Percentiles rank a stretch among this genome's conserved stretches.
Conservation (phyloP, 148 eudicot species). For the Dianthus caryophyllus region DNA sequence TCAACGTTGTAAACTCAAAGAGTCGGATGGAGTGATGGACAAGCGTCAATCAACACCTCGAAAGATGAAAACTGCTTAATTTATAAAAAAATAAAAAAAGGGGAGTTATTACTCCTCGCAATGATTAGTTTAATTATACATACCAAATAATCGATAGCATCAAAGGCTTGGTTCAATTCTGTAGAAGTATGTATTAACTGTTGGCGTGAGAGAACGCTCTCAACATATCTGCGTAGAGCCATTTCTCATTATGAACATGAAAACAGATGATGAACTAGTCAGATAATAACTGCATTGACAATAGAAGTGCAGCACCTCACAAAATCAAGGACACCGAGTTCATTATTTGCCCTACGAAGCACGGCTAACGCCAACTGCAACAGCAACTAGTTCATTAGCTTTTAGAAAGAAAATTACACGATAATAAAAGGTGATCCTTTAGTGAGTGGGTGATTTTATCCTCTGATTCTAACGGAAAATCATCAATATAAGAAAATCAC, state of each 20-base stretch:
- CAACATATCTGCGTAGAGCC: slow-evolving; percentile 51
- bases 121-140: not conserved
- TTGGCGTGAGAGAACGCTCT: slow-evolving; percentile 62
- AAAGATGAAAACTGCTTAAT: no score
- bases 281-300: slow-evolving; percentile 6
- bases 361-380: slow-evolving; percentile 90
- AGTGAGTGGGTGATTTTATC: no score
- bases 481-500: not conserved
- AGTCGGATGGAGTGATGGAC: no score
- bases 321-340: slow-evolving; percentile 60
- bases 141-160: slow-evolving; percentile 67
- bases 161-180: slow-evolving; percentile 55
- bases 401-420: not conserved
- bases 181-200: slow-evolving; percentile 45
- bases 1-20: no score
- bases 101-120: not conserved
- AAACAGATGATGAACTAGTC: slow-evolving; percentile 1
- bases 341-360: slow-evolving; percentile 57
- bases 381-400: slow-evolving; percentile 3
- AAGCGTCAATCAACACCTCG: no score
- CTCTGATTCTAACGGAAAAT: no score
- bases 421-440: not conserved
- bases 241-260: not conserved
- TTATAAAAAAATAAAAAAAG: no score
- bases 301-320: slow-evolving; percentile 50